phyloP scores from a whole-genome alignment of 2,329 filamentous ascomycete species.

The Aureobasidium namibiae region DNA sequence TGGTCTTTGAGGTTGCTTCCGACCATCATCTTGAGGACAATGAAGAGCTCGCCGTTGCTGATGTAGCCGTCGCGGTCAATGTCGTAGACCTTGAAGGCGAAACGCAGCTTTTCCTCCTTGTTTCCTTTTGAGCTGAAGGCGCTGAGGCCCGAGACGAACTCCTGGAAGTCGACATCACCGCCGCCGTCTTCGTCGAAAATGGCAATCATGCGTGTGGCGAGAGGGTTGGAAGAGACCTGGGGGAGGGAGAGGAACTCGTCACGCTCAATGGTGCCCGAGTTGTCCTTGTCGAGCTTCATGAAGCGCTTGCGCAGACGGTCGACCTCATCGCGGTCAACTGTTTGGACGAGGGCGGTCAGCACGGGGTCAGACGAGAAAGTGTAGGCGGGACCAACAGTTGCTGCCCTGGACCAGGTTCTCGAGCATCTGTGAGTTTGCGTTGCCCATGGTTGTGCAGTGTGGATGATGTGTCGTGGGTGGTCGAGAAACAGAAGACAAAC shows the following conservation, averaged over 20 bases:
- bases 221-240: conserved; percentile 94
- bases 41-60: conserved; percentile 97
- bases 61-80: conserved; percentile 98
- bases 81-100: conserved; percentile 99
- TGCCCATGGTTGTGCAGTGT: conserved; percentile 33
- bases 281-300: conserved; percentile 99
- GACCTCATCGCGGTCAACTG: conserved; percentile 95
- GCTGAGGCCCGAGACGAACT: conserved; percentile 90
- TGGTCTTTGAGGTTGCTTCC: conserved; percentile 98
- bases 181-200: conserved; percentile 99
- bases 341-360: conserved; percentile 14
- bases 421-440: conserved; percentile 60
- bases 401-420: conserved; percentile 94
- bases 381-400: conserved; percentile 62
- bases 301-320: conserved; percentile 93
- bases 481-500: background rate
- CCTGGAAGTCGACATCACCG: conserved; percentile 96
- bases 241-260: conserved; percentile 96
- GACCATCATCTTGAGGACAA: conserved; percentile 99
- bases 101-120: conserved; percentile 96
- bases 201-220: conserved; percentile 97
- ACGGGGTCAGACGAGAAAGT: background rate
- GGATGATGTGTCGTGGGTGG: background rate
- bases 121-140: conserved; percentile 98
- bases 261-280: conserved; percentile 95